A percentile compares a stretch with the other conserved stretches of the same genome.
phyloP scores from a whole-genome alignment of 129 eudicot species.

The Gnaphalium uliginosum region DNA sequence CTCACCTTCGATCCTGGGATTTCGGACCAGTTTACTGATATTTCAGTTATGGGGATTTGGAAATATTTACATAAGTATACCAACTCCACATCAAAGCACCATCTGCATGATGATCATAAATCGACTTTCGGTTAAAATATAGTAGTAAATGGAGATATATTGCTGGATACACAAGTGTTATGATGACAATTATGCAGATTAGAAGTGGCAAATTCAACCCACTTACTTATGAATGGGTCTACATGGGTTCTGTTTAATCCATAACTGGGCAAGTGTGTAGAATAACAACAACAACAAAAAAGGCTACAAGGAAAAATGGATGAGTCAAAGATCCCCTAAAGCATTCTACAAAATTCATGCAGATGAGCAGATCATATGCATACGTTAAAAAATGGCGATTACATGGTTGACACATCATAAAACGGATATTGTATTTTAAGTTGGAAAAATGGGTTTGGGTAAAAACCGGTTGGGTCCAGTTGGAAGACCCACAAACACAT shows the following conservation, averaged over 20 bases:
- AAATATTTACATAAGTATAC: conserved; percentile 72
- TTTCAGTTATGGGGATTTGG: conserved; percentile 57
- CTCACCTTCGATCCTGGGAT: conserved; percentile 87
- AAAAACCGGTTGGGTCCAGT: no score
- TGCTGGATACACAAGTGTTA: not conserved
- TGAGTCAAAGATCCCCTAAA: not conserved
- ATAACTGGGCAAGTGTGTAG: not conserved
- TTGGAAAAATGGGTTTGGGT: not conserved
- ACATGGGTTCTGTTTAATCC: not conserved
- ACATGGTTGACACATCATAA: not conserved
- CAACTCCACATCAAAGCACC: conserved; percentile 89
- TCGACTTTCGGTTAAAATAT: not conserved
- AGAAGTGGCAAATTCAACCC: not conserved
- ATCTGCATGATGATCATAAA: conserved; percentile 50
- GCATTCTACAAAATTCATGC: no score
- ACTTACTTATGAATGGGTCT: no score
- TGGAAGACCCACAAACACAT: no score
- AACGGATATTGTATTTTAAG: no score
- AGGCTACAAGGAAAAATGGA: not conserved
- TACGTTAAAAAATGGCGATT: not conserved
- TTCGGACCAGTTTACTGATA: conserved; percentile 82
- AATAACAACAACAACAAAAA: no score
- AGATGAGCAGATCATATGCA: not conserved
- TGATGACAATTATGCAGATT: not conserved
- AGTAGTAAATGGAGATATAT: not conserved